Base-by-base conservation (phyloP, 2,329 filamentous ascomycete genomes). In the Gnomoniopsis sp. region DNA sequence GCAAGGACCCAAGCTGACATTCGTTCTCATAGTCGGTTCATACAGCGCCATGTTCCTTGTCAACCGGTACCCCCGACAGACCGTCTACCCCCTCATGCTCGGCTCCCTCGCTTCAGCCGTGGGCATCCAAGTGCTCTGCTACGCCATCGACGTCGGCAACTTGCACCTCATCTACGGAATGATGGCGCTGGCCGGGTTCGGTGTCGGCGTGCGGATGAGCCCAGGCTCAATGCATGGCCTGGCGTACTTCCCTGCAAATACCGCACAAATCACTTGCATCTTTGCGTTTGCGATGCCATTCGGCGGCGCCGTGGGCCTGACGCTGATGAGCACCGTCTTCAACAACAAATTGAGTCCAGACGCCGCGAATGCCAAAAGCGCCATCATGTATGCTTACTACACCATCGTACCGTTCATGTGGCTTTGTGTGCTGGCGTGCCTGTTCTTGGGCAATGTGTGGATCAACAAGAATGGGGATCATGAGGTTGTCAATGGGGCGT, bases 241-340 rank as follows among this genome's bases (percentile, higher is more conserved):
- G 0, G 87, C 82, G 0, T 80, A 85, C 59, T 88, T 86, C 70
- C 83, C 82, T 0, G 70, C 77, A 3, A 72, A 79, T 30, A 81
- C 88, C 14, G 79, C 86, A 0, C 75, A 80, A 0, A 82, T 88
- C 3, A 79, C 87, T 57, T 84, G 81, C 0, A 68, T 89, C 11
- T 78, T 87, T 69, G 76, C 79, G 0, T 83, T 89, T 55, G 78
- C 84, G 2, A 59, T 82, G 17, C 83, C 85, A 0, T 81, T 90
- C 23, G 87, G 88, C 3, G 86, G 87, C 14, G 88, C 86, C 0
- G 70, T 89, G 2, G 82, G 81, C 0, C 75, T 89, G 49, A 87
- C 86, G 0, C 78, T 89, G 65, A 89, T 89, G 87, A 80, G 85
- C 15, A 79, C 82, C 10, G 85, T 89, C 1, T 89, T 89, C 69